Base-by-base conservation (phyloP, 2,329 filamentous ascomycete species). In the Tothia fuscella region DNA sequence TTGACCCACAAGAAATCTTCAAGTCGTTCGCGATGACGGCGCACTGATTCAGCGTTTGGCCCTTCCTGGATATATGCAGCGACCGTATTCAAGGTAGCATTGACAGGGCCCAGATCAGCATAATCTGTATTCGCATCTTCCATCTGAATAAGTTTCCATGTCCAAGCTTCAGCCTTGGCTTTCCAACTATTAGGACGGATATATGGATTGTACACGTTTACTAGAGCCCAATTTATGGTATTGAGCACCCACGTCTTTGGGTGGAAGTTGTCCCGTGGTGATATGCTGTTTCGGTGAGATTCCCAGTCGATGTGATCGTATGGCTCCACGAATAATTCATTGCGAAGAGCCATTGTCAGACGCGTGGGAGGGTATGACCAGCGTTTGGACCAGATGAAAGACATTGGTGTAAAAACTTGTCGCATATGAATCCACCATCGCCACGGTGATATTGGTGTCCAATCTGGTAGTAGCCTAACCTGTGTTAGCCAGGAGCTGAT, bases 361-460 rank as follows among this genome's bases (percentile, higher is more conserved):
- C 81, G 74, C 30, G 83, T 89, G 50, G 82, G 71, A 13, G 85
- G 82, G 49, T 81, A 82, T 21, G 71, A 72, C 78, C 85, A 95
- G 48, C 71, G 71, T 65, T 82, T 86, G 0, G 87, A 93, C 67
- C 82, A 94, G 31, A 96, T 61, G 55, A 82, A 95, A 1, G 82
- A 78, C 86, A 96, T 95, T 4, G 88, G 82, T 37, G 94, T 59
- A 54, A 89, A 94, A n/a, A 98, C 88, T 61, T 83, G 78, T n/a
- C 91, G 85, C 61, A 95, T 95, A 53, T 98, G 91, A 53, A 96
- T 84, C 89, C 88, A 95, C 88, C 89, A 95, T 50, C 86, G 71
- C 86, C 87, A 93, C 0, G 89, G 89, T 4, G 86, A 78, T 54
- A 94, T 72, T 1, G 88, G 88, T 3, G 86, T 72, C 86, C 86